These are phyloP conservation scores for Pleurostoma richardsiae DNA, from an alignment of 2,329 filamentous ascomycete genomes.

Conservation along the genomic window DNA sequence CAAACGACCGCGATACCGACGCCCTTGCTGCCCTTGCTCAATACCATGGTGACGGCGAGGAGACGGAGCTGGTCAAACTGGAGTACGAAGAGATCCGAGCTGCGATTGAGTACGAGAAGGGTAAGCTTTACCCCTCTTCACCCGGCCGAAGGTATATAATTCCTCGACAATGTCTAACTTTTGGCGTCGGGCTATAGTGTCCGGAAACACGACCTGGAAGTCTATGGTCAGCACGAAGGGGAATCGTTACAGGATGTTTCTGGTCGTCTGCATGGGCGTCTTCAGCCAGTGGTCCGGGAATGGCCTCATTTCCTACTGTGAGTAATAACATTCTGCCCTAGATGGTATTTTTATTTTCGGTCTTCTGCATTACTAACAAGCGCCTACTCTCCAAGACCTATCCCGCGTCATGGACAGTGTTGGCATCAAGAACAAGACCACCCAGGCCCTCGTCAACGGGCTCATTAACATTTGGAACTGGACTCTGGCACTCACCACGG, in stretches of 20 bases:
- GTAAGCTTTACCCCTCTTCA: conserved; percentile 27
- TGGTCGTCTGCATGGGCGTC: conserved; percentile 19
- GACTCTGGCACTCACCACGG: conserved; percentile 14
- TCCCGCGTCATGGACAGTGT: conserved; percentile 20
- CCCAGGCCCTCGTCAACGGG: conserved; percentile 21
- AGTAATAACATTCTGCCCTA: conserved; percentile 8
- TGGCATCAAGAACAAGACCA: conserved; percentile 20
- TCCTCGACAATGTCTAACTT: too few relatives aligned
- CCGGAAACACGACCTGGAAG: conserved; percentile 35
- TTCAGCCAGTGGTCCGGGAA: conserved; percentile 22
- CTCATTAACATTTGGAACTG: conserved; percentile 18
- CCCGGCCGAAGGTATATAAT: conserved; percentile 31
- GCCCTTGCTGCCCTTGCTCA: conserved; percentile 6
- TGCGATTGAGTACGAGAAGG: conserved; percentile 12
- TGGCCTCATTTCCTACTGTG: conserved; percentile 4
- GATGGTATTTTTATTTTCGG: conserved; percentile 46
- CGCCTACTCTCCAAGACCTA: conserved; percentile 48
- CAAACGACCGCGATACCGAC: conserved; percentile 16
- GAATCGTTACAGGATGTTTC: conserved; percentile 21
- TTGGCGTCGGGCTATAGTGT: conserved; percentile 42
- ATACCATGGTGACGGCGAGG: conserved; percentile 16
- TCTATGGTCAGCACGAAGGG: conserved; percentile 26
- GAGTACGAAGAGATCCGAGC: conserved; percentile 16
- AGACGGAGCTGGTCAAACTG: conserved; percentile 22
- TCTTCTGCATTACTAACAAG: too few relatives aligned